A percentile compares a stretch with the other conserved stretches of the same genome.
These are phyloP conservation scores for Xylaria castorea DNA, from an alignment of 495 filamentous ascomycete genomes.

Conservation along the genomic window DNA sequence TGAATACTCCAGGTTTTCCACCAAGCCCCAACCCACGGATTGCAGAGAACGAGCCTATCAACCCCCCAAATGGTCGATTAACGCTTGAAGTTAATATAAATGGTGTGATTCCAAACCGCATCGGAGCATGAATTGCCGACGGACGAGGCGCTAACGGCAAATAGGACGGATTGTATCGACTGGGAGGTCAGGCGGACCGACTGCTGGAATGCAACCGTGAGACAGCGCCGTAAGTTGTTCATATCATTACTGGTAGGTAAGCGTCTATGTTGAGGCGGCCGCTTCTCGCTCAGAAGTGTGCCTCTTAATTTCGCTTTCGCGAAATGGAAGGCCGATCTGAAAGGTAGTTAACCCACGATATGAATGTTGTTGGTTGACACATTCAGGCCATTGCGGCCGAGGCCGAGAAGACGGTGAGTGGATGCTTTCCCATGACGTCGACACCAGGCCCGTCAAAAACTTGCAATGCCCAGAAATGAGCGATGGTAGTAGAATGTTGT, in stretches of 20 bases:
- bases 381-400: background rate
- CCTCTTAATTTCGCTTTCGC: background rate
- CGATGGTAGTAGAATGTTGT: background rate
- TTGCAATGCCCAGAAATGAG: background rate
- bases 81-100: conserved; percentile 23
- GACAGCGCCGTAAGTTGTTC: background rate
- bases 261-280: conserved; percentile 3
- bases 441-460: background rate
- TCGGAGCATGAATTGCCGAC: conserved; percentile 17
- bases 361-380: background rate
- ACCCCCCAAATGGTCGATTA: background rate
- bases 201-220: background rate
- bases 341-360: background rate
- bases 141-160: conserved; percentile 3
- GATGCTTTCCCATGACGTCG: background rate
- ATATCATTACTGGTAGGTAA: background rate
- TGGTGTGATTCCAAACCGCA: conserved; percentile 10
- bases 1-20: conserved; percentile 42
- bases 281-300: conserved; percentile 10
- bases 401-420: background rate
- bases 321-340: background rate
- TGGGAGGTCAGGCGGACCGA: conserved; percentile 16
- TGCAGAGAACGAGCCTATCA: background rate
- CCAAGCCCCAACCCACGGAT: conserved; percentile 17
- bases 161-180: background rate